Conservation (phyloP, 768 basidiomycete species). For the Tricholoma matsutake region DNA sequence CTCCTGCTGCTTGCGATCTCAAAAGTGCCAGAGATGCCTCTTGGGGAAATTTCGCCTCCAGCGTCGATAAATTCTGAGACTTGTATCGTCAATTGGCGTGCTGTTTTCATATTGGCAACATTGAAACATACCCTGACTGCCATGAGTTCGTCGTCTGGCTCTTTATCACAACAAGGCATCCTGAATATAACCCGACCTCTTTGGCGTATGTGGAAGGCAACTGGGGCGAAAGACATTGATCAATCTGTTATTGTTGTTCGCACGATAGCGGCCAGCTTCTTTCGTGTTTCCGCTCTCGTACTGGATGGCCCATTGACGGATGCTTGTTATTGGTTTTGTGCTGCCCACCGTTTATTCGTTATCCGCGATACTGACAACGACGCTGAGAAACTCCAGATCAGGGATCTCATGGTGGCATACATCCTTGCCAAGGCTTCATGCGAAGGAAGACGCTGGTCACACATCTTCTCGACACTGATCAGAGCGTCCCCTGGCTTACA, state of each 20-base stretch:
- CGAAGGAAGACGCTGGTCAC: constrained; percentile 24
- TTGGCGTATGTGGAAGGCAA: constrained; percentile 40
- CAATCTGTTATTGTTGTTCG: constrained; percentile 29
- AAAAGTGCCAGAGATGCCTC: constrained; percentile 9
- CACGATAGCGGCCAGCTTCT: constrained; percentile 39
- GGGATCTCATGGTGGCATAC: constrained; percentile 35
- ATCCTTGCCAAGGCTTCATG: constrained; percentile 26
- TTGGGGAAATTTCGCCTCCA: neutral
- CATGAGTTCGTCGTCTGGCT: neutral
- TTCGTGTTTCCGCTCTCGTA: constrained; percentile 41
- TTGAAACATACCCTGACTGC: constrained; percentile 29
- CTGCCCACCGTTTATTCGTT: constrained; percentile 25
- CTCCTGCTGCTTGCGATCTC: constrained; percentile 36
- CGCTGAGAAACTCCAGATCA: constrained; percentile 23
- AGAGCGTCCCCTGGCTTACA: constrained; percentile 18
- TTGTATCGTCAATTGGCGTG: constrained; percentile 34
- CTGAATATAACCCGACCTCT: constrained; percentile 30
- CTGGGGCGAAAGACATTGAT: constrained; percentile 3
- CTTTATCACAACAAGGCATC: constrained; percentile 11
- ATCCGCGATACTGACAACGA: constrained; percentile 10
- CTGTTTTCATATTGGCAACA: constrained; percentile 38
- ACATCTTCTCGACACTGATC: constrained; percentile 25
- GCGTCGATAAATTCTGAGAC: neutral
- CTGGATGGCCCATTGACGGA: constrained; percentile 35
- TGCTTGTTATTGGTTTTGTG: constrained; percentile 33